Conservation (phyloP, 2,329 filamentous ascomycete genomes). For the Aspergillus thermomutatus region DNA sequence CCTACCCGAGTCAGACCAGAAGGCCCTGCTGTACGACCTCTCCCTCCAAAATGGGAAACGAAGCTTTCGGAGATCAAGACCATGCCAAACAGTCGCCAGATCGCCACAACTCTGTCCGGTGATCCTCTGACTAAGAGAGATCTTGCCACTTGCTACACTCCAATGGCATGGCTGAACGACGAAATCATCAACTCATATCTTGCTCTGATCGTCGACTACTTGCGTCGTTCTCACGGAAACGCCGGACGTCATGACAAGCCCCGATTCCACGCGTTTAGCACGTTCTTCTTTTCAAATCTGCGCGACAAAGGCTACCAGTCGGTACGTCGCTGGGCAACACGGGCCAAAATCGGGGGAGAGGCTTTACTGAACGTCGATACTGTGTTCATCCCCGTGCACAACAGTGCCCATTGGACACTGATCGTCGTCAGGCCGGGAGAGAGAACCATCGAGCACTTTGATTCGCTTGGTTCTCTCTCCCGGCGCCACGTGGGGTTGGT, state of each 20-base stretch:
- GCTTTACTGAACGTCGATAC: conserved; percentile 44
- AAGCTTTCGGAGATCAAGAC: conserved; percentile 30
- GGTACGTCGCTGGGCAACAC: conserved; percentile 43
- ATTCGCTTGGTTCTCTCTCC: conserved; percentile 40
- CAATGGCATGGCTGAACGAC: conserved; percentile 43
- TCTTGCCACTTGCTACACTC: conserved; percentile 35
- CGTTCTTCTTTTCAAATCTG: conserved; percentile 45
- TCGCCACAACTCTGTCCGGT: conserved; percentile 33
- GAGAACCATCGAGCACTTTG: conserved; percentile 47
- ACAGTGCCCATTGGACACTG: conserved; percentile 47
- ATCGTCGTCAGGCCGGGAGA: conserved; percentile 43
- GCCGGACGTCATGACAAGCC: conserved; percentile 34
- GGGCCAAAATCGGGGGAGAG: conserved; percentile 47
- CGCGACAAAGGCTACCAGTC: conserved; percentile 39
- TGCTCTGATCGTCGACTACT: conserved; percentile 38
- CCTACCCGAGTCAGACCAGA: conserved; percentile 20
- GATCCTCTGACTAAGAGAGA: conserved; percentile 35
- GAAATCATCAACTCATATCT: conserved; percentile 47
- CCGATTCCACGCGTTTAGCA: conserved; percentile 42
- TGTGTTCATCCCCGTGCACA: conserved; percentile 48
- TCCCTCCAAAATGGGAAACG: conserved; percentile 36
- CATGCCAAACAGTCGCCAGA: conserved; percentile 18
- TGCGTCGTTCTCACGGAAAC: conserved; percentile 32
- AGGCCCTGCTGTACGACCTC: conserved; percentile 33
- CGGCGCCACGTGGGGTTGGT: conserved; percentile 31